Evolutionary conservation across 2,329 filamentous ascomycete genomes (phyloP), one percentile per base, ranked within the genome.

Genomic region (Xylariales sp.): DNA sequence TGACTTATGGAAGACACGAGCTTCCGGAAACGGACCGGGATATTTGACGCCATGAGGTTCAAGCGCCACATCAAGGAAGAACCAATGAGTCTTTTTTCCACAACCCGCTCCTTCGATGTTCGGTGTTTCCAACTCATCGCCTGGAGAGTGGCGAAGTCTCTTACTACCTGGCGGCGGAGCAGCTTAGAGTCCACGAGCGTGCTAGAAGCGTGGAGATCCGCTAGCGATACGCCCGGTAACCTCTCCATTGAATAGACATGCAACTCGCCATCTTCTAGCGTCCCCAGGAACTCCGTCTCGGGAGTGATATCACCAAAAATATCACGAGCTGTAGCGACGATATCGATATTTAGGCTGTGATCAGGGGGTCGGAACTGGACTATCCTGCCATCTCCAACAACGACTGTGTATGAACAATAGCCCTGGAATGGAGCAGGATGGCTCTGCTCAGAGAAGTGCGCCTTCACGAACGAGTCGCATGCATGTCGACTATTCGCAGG

Each of bases 391-490:
- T 56, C 46, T 8, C 62, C 63, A 12, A 71, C 55, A 18, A 60
- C 54, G 5, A 76, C 46, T 0, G 73, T 76, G 48, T 74, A 68
- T 2, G 73, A 76, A 47, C 73, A 78, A 46, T 71, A 74, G 14
- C 73, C 73, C 47, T 76, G 73, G 4, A 59, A 59, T 5, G 59
- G 49, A 6, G 60, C 58, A 3, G 65, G 58, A 3, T 49, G 46
- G 19, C 68, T 52, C 3, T 50, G 38, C n/a, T 44, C 38, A 0
- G 63, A 58, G 36, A 65, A 70, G 0, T 47, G 50, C 12, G 52
- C 39, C 28, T 42, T 45, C 11, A 61, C 57, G 35, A 68, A 64
- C 3, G 49, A 46, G 39, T 68, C 55, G 51, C 59, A 60, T 24
- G 55, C 49, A 7, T 52, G 44, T 35, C 52, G 56, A n/a, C 51